Evolutionary conservation across 1,284 basidiomycete species (phyloP), one percentile per base, ranked within the genome.

Genomic region (Cutaneotrichosporon arboriforme): DNA sequence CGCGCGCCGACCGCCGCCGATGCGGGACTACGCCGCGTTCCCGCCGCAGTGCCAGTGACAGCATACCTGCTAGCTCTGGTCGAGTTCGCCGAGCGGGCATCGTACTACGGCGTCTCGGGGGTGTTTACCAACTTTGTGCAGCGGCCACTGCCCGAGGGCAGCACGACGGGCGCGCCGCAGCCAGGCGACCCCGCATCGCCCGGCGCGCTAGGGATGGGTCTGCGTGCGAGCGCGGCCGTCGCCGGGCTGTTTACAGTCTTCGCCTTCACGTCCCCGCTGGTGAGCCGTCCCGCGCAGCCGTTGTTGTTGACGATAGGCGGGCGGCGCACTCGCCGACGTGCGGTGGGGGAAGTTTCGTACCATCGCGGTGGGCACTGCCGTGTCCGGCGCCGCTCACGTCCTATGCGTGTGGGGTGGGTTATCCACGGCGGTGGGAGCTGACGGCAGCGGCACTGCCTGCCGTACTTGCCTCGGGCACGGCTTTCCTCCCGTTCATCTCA

Each of bases 281-380:
- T 65, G 45, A 51, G 62, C 35, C 7, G n/a, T n/a, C n/a, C n/a
- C 18, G 23, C 26, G 7, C 10, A 8, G 5, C 20, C n/a, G 17
- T 10, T 14, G 18, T 5, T 14, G 21, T 37, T 51, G 43, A 36
- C 12, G 36, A 13, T 17, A 51, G 33, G 31, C 18, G 14, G 42
- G 40, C 15, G 50, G 42, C 12, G 35, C 84, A 64, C 76, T 89
- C 40, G 84, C 87, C 15, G 56, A 73, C 57, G 61, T 60, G 47
- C 79, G 81, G 48, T 83, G 80, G 78, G 87, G 86, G 40, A 81
- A 86, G 18, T 88, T 81, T 79, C 86, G 85, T 70, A 86, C 86
- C 1, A 80, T 87, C 59, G 80, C 79, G 57, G 72, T 81, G 52
- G 74, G 75, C 22, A 66, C 60, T 3, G 57, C 55, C 20, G 49